These are phyloP conservation scores for Pythium folliculosum DNA, from an alignment of 352 stramenopile species.

Conservation along the genomic window DNA sequence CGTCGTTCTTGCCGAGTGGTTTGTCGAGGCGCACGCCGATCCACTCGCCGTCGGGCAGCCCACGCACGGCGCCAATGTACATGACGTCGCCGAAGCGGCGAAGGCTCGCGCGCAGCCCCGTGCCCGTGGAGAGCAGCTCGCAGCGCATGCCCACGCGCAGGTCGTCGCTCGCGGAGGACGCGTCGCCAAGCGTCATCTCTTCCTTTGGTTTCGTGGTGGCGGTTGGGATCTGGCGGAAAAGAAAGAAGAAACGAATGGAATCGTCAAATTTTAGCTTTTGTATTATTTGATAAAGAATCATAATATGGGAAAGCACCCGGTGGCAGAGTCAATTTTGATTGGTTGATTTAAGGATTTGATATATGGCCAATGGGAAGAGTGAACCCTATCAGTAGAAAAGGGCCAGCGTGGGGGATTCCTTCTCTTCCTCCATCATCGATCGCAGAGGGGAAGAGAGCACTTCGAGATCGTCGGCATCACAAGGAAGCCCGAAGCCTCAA, in stretches of 20 bases:
- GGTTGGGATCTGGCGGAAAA: constrained; percentile 1
- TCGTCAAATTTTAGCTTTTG: neutral
- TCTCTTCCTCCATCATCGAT: neutral
- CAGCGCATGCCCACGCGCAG: constrained; percentile 48
- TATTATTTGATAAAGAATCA: neutral
- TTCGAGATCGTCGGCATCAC: constrained; percentile 17
- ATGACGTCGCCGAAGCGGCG: constrained; percentile 70
- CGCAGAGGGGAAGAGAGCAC: neutral
- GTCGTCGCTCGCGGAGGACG: neutral
- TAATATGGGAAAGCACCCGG: neutral
- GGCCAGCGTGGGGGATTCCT: neutral
- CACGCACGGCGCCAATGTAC: constrained; percentile 56
- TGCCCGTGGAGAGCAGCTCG: constrained; percentile 47
- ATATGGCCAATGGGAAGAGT: constrained; percentile 18
- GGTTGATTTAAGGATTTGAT: neutral
- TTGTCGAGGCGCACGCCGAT: constrained; percentile 76
- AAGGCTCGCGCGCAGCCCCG: constrained; percentile 52
- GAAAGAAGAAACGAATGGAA: neutral
- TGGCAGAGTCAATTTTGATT: neutral
- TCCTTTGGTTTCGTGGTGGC: neutral
- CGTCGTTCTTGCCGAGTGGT: constrained; percentile 76
- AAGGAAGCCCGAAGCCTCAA: neutral
- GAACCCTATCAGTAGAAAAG: constrained; percentile 14
- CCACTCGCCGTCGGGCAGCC: constrained; percentile 64
- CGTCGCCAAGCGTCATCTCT: neutral